Conservation (phyloP, 768 basidiomycete species). For the Amanita fuliginea region DNA sequence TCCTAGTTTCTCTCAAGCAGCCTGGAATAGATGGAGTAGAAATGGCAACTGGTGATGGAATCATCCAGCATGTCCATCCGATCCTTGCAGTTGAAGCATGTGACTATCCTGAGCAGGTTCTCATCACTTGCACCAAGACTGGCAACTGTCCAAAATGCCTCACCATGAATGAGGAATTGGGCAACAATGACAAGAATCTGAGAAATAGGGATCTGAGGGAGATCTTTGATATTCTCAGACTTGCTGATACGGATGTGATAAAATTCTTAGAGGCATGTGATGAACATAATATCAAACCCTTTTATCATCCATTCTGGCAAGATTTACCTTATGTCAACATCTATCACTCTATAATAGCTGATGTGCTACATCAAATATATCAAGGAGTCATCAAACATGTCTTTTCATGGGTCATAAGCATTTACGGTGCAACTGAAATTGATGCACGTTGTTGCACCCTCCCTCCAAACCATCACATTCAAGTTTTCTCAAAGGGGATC, state of each 20-base stretch:
- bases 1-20: not conserved
- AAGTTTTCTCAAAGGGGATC: slow-evolving; percentile 27
- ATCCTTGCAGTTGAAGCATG: not conserved
- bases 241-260: not conserved
- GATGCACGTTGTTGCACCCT: slow-evolving; percentile 24
- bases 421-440: slow-evolving; percentile 18
- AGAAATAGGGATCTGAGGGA: not conserved
- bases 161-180: not conserved
- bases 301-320: slow-evolving; percentile 28
- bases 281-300: slow-evolving; percentile 14
- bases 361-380: slow-evolving; percentile 37
- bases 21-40: not conserved
- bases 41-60: not conserved
- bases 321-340: slow-evolving; percentile 29
- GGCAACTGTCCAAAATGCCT: slow-evolving; percentile 1
- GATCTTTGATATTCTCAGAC: not conserved
- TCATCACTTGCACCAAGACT: not conserved
- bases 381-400: slow-evolving; percentile 37
- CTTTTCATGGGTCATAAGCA: slow-evolving; percentile 20
- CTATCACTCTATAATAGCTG: slow-evolving; percentile 28
- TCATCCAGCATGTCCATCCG: not conserved
- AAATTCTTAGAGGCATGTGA: slow-evolving; percentile 7
- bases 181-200: slow-evolving; percentile 5
- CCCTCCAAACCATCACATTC: slow-evolving; percentile 17
- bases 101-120: slow-evolving; percentile 2